Base-by-base conservation (phyloP, 345 rosid genomes). In the Lepidium sativum region DNA sequence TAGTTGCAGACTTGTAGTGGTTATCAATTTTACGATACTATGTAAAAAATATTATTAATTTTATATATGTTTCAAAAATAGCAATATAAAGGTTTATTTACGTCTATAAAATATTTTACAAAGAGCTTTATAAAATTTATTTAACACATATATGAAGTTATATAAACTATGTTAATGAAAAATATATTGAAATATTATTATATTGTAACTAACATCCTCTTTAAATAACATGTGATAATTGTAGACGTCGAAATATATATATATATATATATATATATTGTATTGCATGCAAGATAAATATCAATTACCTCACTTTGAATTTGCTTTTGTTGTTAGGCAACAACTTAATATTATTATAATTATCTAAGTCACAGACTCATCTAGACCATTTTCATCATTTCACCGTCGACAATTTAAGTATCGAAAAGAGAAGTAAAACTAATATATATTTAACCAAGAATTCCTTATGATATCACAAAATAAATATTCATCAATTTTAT, bases 321-420 rank as follows among this genome's bases (percentile, higher is more conserved):
- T 17, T 39, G n/a, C 5, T 67, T 9, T 45, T 59, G 35, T 40
- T 40, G 43, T 35, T 50, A 40, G 41, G 51, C 52, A 5, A 21
- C 47, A 34, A 44, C 29, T 48, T 48, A 49, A 21, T 38, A 9
- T 1, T 41, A 50, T 11, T 17, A 15, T n/a, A n/a, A n/a, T 7
- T 20, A 60, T 40, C 27, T 6, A 41, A 32, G 60, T 52, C 31
- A 52, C 3, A 70, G 33, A 53, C 61, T 35, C 40, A 35, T 16
- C 25, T 53, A 61, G 68, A 70, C 10, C 39, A 70, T 20, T 37
- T 27, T 35, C 63, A 45, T 37, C 63, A 62, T 29, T 33, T 69
- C 45, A 41, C 66, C 54, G 32, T 50, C 9, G 48, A 43, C 71
- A 37, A 16, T 51, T 14, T 8, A 41, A 11, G n/a, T n/a, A n/a